Base-by-base conservation (phyloP, 805 yeast species). In the Ascoidea asiatica region DNA sequence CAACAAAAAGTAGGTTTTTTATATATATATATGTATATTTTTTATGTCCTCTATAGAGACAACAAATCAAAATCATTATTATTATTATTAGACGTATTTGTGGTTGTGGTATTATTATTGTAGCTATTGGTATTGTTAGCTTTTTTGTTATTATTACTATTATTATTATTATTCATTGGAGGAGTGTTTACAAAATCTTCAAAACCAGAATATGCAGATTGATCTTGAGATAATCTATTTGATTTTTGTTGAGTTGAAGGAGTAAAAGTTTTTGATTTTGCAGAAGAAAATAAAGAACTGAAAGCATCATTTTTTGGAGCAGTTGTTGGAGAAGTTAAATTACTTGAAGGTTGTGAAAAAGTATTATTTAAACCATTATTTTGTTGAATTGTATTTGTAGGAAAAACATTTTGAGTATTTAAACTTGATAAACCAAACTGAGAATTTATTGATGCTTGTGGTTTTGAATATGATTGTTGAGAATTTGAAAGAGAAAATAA, bases 231-330 rank as follows among this genome's bases (percentile, higher is more conserved):
- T 15, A 29, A 15, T n/a, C n/a, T 11, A 29, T 29, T 2, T 29
- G 35, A 29, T 29, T 15, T 29, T 29, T 19, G 42, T 19, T 44
- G 40, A 36, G 15, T 15, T 42, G 44, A 23, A 11, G 39, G 13
- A 21, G 15, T 21, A 17, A 20, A 43, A n/a, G 19, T 33, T 3
- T 38, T n/a, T n/a, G 77, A 62, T 55, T 81, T 78, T 5, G 94
- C 94, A 21, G 75, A 62, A 6, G 75, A 66, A 53, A 83, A 77
- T 50, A 83, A 65, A 3, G 83, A 77, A 20, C 89, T 79, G 60
- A 83, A 83, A 0, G 89, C 82, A 56, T 83, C 92, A 47, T 65
- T 67, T 44, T 65, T 67, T 44, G 67, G 67, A 4, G 70, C 56
- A 7, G 68, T 56, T 11, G 56, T 46, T 3, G 67, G 60, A n/a